Percentiles rank a stretch among this genome's conserved stretches.
phyloP scores from a whole-genome alignment of 208 protist species.

The Zelonia costaricensis region DNA sequence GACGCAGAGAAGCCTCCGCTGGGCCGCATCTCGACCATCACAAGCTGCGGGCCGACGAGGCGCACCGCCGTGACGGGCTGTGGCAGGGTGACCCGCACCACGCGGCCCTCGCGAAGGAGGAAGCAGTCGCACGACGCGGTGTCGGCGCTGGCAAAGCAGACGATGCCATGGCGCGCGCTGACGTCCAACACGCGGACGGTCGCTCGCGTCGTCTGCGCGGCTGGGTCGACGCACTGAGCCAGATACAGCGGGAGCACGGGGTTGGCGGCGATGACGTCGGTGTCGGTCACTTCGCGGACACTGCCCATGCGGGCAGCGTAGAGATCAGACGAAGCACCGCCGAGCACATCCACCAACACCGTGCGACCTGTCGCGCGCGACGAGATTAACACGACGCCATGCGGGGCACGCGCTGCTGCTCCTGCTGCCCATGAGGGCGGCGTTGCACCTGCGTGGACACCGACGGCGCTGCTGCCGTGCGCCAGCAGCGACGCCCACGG shows the following conservation, averaged over 20 bases:
- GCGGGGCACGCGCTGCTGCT: conserved; percentile 1
- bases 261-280: too few relatives aligned
- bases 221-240: conserved; percentile 13
- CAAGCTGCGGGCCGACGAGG: conserved; percentile 19
- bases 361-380: conserved; percentile 7
- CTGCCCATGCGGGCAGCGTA: conserved; percentile 17
- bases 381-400: conserved; percentile 21
- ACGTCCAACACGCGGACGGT: conserved; percentile 20
- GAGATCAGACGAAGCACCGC: conserved; percentile 24
- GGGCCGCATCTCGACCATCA: conserved; percentile 10
- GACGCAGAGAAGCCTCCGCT: too few relatives aligned
- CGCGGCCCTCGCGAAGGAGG: conserved; percentile 20
- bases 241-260: conserved; percentile 23
- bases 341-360: conserved; percentile 27
- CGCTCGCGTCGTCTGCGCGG: not conserved
- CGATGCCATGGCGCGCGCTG: conserved; percentile 4
- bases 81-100: conserved; percentile 39
- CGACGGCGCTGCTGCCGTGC: too few relatives aligned
- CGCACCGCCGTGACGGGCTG: conserved; percentile 22
- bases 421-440: too few relatives aligned
- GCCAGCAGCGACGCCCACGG: conserved; percentile 3
- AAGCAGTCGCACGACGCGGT: conserved; percentile 1
- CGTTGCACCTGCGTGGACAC: too few relatives aligned
- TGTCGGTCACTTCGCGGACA: not conserved
- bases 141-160: conserved; percentile 13